Conservation (phyloP, 768 basidiomycete genomes). For the Leccinellum rugosiceps region DNA sequence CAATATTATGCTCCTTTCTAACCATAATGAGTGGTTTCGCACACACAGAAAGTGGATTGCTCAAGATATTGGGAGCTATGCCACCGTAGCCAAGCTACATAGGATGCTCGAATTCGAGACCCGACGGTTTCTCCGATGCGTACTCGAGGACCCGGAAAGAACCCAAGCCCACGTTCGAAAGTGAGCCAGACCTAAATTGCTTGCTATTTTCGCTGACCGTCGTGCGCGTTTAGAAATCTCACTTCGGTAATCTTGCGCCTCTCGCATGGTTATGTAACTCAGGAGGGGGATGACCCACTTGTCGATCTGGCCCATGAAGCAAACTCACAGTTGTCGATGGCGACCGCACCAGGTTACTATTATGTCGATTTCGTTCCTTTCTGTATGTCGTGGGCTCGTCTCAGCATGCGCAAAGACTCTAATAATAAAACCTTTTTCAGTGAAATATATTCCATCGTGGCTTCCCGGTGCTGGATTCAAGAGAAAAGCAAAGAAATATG, state of each 20-base stretch:
- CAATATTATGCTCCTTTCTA: slow-evolving; percentile 16
- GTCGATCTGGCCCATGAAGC: slow-evolving; percentile 29
- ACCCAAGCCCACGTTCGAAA: neutral
- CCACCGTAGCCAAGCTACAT: slow-evolving; percentile 9
- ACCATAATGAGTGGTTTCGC: slow-evolving; percentile 14
- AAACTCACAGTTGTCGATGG: slow-evolving; percentile 20
- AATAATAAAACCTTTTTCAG: slow-evolving; percentile 8
- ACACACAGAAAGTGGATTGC: slow-evolving; percentile 18
- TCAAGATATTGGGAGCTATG: slow-evolving; percentile 13
- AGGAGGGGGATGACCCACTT: slow-evolving; percentile 36
- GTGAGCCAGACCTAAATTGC: neutral
- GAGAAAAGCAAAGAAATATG: slow-evolving; percentile 8
- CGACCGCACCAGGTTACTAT: slow-evolving; percentile 1
- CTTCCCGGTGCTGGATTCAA: slow-evolving; percentile 21
- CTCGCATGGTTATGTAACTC: slow-evolving; percentile 39
- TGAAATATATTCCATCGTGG: slow-evolving; percentile 25
- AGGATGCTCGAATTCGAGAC: slow-evolving; percentile 18
- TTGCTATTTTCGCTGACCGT: neutral
- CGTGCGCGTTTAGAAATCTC: neutral
- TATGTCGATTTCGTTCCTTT: slow-evolving; percentile 19
- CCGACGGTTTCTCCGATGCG: slow-evolving; percentile 7
- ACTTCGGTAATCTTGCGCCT: slow-evolving; percentile 33
- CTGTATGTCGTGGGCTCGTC: slow-evolving; percentile 3
- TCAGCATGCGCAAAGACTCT: neutral
- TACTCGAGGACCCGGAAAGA: slow-evolving; percentile 8